Conservation (phyloP, 768 basidiomycete species). For the Trametes maxima region DNA sequence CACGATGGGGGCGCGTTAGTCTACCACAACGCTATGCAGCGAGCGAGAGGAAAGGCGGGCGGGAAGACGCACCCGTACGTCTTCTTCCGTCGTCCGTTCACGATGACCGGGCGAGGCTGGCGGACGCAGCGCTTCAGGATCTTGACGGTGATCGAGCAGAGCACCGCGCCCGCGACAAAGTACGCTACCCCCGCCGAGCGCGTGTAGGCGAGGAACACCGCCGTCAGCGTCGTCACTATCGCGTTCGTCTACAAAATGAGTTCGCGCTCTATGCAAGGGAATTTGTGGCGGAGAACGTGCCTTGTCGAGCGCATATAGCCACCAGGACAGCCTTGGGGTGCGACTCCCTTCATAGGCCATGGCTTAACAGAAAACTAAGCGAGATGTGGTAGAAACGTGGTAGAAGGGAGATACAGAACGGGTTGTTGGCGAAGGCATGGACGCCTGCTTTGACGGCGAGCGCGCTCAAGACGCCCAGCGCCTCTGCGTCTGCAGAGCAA, state of each 20-base stretch:
- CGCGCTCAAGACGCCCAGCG: too few relatives aligned
- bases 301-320: conserved; percentile 20
- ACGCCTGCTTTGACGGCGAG: too few relatives aligned
- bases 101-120: conserved; percentile 60
- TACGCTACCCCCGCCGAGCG: conserved; percentile 64
- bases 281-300: neutral
- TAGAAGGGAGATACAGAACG: neutral
- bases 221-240: conserved; percentile 55
- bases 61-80: conserved; percentile 63
- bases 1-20: neutral
- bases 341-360: neutral
- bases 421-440: too few relatives aligned
- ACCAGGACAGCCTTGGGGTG: conserved; percentile 2
- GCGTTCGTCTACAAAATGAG: conserved; percentile 52
- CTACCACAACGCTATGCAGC: neutral
- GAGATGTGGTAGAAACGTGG: neutral
- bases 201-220: conserved; percentile 54
- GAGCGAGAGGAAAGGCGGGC: neutral
- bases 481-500: too few relatives aligned
- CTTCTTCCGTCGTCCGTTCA: conserved; percentile 45
- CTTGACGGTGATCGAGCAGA: conserved; percentile 62
- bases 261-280: neutral
- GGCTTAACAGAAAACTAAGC: too few relatives aligned
- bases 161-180: conserved; percentile 58
- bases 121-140: conserved; percentile 59